phyloP scores from a whole-genome alignment of 2,329 filamentous ascomycete species.

The Colletotrichum viniferum region DNA sequence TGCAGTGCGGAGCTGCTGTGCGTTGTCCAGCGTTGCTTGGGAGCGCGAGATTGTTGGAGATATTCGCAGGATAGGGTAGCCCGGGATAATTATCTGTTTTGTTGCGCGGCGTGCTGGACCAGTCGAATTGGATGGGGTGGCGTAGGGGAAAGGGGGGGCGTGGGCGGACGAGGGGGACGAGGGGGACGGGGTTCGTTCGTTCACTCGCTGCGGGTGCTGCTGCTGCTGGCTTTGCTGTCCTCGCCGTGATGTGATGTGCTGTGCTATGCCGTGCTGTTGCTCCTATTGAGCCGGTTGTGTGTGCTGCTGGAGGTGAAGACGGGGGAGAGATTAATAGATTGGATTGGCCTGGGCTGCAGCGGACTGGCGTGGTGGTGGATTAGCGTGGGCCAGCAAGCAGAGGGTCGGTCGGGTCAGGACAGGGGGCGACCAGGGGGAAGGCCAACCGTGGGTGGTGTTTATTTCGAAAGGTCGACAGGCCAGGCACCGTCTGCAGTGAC shows the following conservation, averaged over 20 bases:
- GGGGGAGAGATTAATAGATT: not conserved
- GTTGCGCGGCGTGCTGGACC: not conserved
- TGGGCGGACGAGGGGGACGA: not conserved
- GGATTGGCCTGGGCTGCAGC: not conserved
- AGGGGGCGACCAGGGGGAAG: not conserved
- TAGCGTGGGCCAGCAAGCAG: not conserved
- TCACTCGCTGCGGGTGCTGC: not conserved
- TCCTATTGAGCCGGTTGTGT: not conserved
- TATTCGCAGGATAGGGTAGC: slow-evolving; percentile 7
- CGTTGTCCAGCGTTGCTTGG: slow-evolving; percentile 15
- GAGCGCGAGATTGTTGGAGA: slow-evolving; percentile 9
- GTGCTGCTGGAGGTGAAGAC: not conserved
- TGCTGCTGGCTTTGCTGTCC: not conserved
- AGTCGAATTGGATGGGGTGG: not conserved
- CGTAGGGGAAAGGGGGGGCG: not conserved
- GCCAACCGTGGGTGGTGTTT: not conserved
- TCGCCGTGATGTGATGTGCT: not conserved
- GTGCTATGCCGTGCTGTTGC: not conserved
- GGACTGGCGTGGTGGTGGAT: not conserved
- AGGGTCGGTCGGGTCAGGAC: not conserved
- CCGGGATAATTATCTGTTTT: slow-evolving; percentile 16
- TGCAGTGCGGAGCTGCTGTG: slow-evolving; percentile 6
- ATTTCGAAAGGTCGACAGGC: not conserved
- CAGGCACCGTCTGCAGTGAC: not conserved
- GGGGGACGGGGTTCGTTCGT: not conserved